Conservation (phyloP, 257 asterid species). For the Coffea canephora region DNA sequence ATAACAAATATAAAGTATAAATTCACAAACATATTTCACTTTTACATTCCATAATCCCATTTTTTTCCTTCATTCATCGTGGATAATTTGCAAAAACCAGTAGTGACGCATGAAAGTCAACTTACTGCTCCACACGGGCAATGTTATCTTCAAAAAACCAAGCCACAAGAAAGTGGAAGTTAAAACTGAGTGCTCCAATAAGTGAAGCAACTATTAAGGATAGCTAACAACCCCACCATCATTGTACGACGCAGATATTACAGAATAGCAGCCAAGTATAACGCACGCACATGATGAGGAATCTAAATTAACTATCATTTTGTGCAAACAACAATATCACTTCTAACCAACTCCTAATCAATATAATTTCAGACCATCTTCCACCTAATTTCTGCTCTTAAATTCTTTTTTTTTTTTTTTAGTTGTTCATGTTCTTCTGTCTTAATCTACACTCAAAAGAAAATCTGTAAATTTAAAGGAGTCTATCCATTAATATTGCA, state of each 20-base stretch:
- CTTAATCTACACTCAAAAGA: not conserved
- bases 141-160: no score
- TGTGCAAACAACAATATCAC: not conserved
- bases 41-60: no score
- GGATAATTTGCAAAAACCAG: not conserved
- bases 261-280: not conserved
- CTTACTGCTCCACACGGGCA: not conserved
- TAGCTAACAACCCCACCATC: not conserved
- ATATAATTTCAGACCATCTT: not conserved
- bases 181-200: not conserved
- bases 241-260: not conserved
- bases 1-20: no score
- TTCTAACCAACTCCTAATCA: not conserved
- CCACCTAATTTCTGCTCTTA: not conserved
- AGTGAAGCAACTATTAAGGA: conserved; percentile 1
- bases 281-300: not conserved
- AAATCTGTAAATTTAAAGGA: not conserved
- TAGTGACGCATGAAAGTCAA: not conserved
- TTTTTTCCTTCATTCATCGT: not conserved
- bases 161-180: not conserved
- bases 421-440: no score
- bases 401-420: no score
- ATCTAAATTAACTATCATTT: not conserved
- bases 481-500: no score
- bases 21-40: no score